Base-by-base conservation (phyloP, 176 grass and related monocot species). In the Avena eriantha region DNA sequence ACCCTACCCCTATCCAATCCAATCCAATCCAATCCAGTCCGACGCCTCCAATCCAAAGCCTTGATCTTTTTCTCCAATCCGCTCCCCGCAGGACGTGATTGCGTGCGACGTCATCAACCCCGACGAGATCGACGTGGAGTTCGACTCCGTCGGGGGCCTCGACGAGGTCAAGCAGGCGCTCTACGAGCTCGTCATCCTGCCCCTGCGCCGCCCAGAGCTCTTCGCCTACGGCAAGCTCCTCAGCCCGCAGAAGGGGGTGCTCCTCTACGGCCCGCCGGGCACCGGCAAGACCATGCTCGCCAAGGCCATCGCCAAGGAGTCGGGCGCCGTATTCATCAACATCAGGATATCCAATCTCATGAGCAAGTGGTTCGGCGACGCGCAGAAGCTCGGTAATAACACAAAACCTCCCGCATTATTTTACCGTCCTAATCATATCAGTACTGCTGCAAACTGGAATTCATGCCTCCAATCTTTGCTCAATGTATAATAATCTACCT, bases 281-380 rank as follows among this genome's bases (percentile, higher is more conserved):
- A 99, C 97, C 0, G 94, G 94, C 4, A 99, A 99, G 92, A 99
- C 97, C 57, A 99, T 99, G 97, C 92, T 99, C 59, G 97, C 97
- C 33, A 96, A 99, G 67, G 97, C 94, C 70, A 94, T 99, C 61
- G 92, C 97, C 48, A 99, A 94, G 72, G 97, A 99, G 77, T 96
- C 94, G 7, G 90, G 97, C 12, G 94, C 97, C 21, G 89, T 99
- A 58, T 99, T 99, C 81, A 99, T 99, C 60, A 99, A 99, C 87
- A 91, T 99, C 33, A 99, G 92, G 89, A 83, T 96, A 19, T 99
- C 94, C 19, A 99, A 96, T 81, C 89, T 99, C 88, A 99, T 99
- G 94, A 99, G 94, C 87, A 99, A 99, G 89, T 99, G 97, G 97
- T 99, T 99, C 23, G 97, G 94, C 15, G 94, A 99, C 69, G 94